Evolutionary conservation across 2,329 filamentous ascomycete genomes (phyloP).

Genomic region (Onygena corvina): DNA sequence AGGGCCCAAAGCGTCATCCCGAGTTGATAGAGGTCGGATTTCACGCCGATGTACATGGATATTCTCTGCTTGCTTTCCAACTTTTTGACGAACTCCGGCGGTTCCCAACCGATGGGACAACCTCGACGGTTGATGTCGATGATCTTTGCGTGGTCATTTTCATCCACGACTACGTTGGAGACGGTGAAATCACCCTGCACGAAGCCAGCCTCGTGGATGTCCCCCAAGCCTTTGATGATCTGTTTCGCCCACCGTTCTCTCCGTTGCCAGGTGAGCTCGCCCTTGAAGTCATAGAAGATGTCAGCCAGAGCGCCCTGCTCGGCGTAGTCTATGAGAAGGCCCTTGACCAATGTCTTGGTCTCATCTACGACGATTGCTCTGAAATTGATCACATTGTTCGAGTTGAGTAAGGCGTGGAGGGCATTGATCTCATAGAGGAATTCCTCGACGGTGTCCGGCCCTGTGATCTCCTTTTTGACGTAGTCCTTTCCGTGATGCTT

Average conservation of each 20-base stretch:
- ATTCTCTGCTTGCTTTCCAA: conserved; percentile 83
- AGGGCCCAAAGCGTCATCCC: conserved; percentile 96
- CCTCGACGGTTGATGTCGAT: conserved; percentile 96
- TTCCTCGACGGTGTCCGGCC: conserved; percentile 87
- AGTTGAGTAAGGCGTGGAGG: conserved; percentile 61
- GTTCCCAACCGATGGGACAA: conserved; percentile 97
- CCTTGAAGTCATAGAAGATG: conserved; percentile 67
- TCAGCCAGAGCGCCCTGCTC: conserved; percentile 80
- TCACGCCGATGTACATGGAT: conserved; percentile 95
- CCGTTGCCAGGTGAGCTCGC: conserved; percentile 53
- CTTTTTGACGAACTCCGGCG: conserved; percentile 74
- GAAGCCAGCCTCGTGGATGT: conserved; percentile 91
- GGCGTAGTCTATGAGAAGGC: conserved; percentile 78
- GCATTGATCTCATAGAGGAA: conserved; percentile 97
- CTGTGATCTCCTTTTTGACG: conserved; percentile 97
- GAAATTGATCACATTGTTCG: conserved; percentile 69
- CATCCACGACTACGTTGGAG: conserved; percentile 91
- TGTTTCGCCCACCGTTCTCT: conserved; percentile 83
- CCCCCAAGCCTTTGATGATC: conserved; percentile 75
- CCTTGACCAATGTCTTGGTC: conserved; percentile 60
- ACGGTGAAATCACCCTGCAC: conserved; percentile 96
- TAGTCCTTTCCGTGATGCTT: conserved; percentile 53
- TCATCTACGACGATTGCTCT: conserved; percentile 83
- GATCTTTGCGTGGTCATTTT: conserved; percentile 74
- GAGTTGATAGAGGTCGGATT: conserved; percentile 89